Evolutionary conservation across 441 rosid genomes (phyloP).

Genomic region (Corymbia citriodora): DNA sequence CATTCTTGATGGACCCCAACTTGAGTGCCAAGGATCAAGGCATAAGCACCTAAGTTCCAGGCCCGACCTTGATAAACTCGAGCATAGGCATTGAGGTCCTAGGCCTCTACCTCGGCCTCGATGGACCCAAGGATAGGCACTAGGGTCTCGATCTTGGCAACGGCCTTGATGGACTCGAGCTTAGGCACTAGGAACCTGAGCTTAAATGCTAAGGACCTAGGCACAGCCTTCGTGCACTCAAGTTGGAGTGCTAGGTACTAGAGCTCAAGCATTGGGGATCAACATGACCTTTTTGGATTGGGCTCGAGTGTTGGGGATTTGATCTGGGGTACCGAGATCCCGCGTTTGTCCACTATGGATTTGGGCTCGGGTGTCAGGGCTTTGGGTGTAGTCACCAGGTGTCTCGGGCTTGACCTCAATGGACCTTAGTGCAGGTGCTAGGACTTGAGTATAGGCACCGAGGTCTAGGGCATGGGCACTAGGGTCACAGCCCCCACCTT

Average conservation of each 20-base stretch:
- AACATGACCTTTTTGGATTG: too few relatives aligned
- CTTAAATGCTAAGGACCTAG: neutral
- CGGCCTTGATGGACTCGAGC: neutral
- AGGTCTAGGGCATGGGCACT: neutral
- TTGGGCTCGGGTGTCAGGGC: neutral
- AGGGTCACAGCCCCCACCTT: neutral
- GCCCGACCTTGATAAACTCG: neutral
- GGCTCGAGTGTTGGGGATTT: accelerated
- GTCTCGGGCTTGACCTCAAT: neutral
- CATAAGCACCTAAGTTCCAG: neutral
- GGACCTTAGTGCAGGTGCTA: accelerated
- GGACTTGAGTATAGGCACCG: neutral
- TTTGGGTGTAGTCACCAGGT: neutral
- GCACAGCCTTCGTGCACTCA: neutral
- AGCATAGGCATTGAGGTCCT: neutral
- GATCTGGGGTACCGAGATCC: neutral
- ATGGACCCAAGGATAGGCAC: neutral
- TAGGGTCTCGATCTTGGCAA: accelerated
- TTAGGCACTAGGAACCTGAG: accelerated
- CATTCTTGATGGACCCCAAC: neutral
- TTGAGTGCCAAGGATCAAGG: accelerated
- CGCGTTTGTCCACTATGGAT: too few relatives aligned
- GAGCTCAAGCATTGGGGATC: neutral
- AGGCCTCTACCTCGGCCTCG: neutral
- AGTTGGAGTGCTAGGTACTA: neutral